These are phyloP conservation scores for Fistulinella prunicolor DNA, from an alignment of 768 basidiomycete species.

Conservation along the genomic window DNA sequence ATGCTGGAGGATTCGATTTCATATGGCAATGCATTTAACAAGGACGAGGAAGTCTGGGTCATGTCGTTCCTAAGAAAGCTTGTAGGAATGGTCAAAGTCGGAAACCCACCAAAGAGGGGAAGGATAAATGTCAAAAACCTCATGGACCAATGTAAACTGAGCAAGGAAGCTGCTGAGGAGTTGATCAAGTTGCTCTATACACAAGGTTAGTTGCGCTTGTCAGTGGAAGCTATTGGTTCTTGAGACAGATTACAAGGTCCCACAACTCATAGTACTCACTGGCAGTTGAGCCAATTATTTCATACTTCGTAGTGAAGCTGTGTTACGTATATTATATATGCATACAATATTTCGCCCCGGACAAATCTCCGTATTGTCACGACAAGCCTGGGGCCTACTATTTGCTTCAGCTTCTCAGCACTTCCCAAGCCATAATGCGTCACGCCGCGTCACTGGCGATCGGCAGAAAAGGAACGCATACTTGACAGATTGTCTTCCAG, in stretches of 20 bases:
- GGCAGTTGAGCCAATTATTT: background rate
- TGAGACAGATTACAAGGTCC: background rate
- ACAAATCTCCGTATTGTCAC: too few species aligned
- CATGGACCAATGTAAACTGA: constrained; percentile 15
- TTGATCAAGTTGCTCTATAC: constrained; percentile 10
- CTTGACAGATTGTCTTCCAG: too few species aligned
- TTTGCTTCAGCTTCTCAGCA: too few species aligned
- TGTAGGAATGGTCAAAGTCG: constrained; percentile 14
- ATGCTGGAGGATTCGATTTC: constrained; percentile 25
- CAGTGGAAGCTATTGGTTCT: background rate
- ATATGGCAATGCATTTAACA: constrained; percentile 13
- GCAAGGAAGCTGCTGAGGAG: constrained; percentile 17
- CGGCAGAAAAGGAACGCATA: too few species aligned
- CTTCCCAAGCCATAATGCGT: too few species aligned
- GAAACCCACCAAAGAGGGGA: constrained; percentile 5
- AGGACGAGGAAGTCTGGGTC: constrained; percentile 20
- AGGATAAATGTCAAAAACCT: constrained; percentile 12
- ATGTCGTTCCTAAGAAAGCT: constrained; percentile 24
- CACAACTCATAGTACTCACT: too few species aligned
- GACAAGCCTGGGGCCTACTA: too few species aligned
- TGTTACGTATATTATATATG: background rate
- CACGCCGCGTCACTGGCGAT: too few species aligned
- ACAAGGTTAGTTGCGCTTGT: constrained; percentile 1
- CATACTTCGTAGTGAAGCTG: background rate
- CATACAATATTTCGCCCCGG: too few species aligned